Base-by-base conservation (phyloP, 2,329 filamentous ascomycete genomes). In the Phialophora tarda region DNA sequence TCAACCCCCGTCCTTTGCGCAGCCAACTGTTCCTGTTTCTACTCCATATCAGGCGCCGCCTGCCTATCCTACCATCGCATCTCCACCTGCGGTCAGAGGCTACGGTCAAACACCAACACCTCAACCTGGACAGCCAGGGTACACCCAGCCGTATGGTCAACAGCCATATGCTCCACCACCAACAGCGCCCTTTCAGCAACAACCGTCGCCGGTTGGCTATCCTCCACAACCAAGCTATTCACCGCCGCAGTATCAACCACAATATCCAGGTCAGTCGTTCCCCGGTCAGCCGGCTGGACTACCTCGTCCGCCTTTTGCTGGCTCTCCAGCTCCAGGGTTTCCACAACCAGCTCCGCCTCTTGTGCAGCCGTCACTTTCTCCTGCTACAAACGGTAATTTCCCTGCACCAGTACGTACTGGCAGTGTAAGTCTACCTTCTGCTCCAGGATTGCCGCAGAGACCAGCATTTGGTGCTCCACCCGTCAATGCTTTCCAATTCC, bases 401-500 rank as follows among this genome's bases (percentile, higher is more conserved):
- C 69, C 69, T 55, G 82, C 54, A 62, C 69, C 69, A 57, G 68
- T 71, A 53, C 67, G 84, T 70, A 83, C 85, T 56, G 80, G 84
- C 69, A 83, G 85, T 60, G 83, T 82, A 65, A 85, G 83, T 73
- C 77, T 86, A 56, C 84, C 85, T n/a, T 74, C 80, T 57, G 82
- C 83, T 14, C 82, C 85, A 24, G 84, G 86, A 63, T 81, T 89
- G 51, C 87, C 87, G 3, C 85, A 88, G 69, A 82, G 87, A 60
- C 87, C 87, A 17, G 80, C 82, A 11, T 86, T 88, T 73, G 82
- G 81, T 67, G 82, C 83, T 17, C 83, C 84, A 30, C 79, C 79
- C 63, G 78, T 85, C 66, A 85, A 83, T 71, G 79, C 82, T 51
- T 82, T 82, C 65, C 82, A 84, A 67, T 80, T 87, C 79, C 83